Evolutionary conservation across 768 basidiomycete genomes (phyloP), one percentile per base, ranked within the genome.

Genomic region (Dacryopinax spathularia): DNA sequence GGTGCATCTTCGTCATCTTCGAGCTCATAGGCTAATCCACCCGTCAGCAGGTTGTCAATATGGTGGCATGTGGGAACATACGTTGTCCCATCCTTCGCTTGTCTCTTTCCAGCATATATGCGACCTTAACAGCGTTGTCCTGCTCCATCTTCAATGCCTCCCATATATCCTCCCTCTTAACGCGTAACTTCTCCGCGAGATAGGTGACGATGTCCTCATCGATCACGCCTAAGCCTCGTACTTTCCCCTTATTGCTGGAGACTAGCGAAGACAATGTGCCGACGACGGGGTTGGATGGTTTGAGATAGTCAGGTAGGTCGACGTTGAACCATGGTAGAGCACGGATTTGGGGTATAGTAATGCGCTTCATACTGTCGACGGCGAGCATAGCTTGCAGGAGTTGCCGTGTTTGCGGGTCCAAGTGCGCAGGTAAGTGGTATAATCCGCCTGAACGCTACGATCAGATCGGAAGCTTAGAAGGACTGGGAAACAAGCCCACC

Each of bases 91-190:
- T 80, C 36, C 92, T 77, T 68, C 85, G 79, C 76, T 93, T 93
- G 71, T 99, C 95, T 63, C 91, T 79, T 44, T 96, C 78, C 2
- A 99, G 79, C 83, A 93, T 85, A 74, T 98, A 99, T 0, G 95
- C 93, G 6, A 99, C 93, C 75, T 96, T 94, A 72, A 98, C 87
- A 62, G 91, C 86, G 72, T 97, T 96, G 36, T 93, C 90, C 65
- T 87, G 85, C 61, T 93, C 87, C 68, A 84, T 77, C 65, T 87
- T 81, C 66, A 97, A 74, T 70, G 86, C 87, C 56, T 87, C 85
- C 90, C 89, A 91, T 2, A 98, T 83, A 66, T 93, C 91, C 1
- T 91, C 87, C 73, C 84, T 84, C 65, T 82, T 82, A 12, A 93
- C 85, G 0, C 80, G 74, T 77, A 98, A 86, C 64, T 84, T 80